Conservation (phyloP, 768 basidiomycete species). For the Tricholoma matsutake region DNA sequence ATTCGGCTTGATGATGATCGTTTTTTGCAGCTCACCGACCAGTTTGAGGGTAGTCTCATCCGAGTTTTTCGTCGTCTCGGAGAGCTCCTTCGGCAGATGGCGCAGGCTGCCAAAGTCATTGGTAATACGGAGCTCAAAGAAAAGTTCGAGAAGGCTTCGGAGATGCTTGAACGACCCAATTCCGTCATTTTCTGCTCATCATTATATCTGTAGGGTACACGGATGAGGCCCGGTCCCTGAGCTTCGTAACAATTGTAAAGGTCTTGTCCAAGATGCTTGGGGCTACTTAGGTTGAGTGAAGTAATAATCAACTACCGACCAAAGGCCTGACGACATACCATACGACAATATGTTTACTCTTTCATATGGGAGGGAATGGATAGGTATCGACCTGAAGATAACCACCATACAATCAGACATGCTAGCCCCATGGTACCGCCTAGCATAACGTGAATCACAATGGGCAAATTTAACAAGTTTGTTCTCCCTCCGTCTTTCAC, state of each 20-base stretch:
- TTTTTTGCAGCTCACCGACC: constrained; percentile 77
- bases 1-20: not conserved
- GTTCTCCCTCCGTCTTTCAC: constrained; percentile 20
- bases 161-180: constrained; percentile 91
- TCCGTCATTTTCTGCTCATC: constrained; percentile 92
- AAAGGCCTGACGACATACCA: no score
- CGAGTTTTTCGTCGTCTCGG: constrained; percentile 93
- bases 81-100: constrained; percentile 95
- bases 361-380: constrained; percentile 12
- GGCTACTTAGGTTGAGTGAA: no score
- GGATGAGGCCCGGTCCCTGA: not conserved
- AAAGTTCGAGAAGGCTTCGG: constrained; percentile 88
- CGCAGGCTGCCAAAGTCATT: constrained; percentile 91
- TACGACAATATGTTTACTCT: constrained; percentile 11
- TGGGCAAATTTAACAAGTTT: constrained; percentile 22
- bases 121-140: constrained; percentile 92
- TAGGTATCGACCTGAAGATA: constrained; percentile 17
- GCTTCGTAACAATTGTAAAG: no score
- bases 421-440: constrained; percentile 23
- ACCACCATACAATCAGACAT: constrained; percentile 21
- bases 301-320: no score
- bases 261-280: not conserved
- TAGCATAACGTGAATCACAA: constrained; percentile 32
- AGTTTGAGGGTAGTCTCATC: constrained; percentile 96
- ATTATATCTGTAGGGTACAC: constrained; percentile 57